A percentile compares a stretch with the other conserved stretches of the same genome.
phyloP scores from a whole-genome alignment of 805 yeast genomes.

The Saccharomycopsis fodiens region DNA sequence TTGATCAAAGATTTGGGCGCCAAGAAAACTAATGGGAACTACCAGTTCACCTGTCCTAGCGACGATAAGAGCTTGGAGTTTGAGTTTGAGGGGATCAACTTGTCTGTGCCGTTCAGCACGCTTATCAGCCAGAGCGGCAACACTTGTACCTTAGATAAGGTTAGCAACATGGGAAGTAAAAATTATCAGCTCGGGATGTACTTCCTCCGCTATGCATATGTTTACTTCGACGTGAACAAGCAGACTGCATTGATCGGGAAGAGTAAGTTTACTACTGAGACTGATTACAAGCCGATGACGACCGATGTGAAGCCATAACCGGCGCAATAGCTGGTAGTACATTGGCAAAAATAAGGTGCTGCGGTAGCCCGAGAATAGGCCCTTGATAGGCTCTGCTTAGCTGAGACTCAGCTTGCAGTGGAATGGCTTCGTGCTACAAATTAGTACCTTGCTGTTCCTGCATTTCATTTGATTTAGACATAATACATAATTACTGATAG shows the following conservation, averaged over 20 bases:
- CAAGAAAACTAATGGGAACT: neutral
- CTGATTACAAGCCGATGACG: neutral
- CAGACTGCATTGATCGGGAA: conserved; percentile 2
- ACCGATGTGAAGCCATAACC: neutral
- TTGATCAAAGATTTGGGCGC: conserved; percentile 4
- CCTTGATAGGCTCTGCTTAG: too few relatives aligned
- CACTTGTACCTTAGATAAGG: neutral
- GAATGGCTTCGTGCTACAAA: too few relatives aligned
- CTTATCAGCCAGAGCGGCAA: neutral
- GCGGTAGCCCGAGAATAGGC: too few relatives aligned
- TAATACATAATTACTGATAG: too few relatives aligned
- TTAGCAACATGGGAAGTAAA: neutral
- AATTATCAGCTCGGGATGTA: conserved; percentile 5
- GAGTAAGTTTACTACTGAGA: neutral
- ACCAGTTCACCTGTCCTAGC: conserved; percentile 1
- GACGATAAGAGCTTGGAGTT: neutral
- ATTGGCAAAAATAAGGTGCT: too few relatives aligned
- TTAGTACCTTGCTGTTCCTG: neutral
- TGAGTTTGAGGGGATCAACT: neutral
- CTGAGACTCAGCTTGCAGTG: too few relatives aligned
- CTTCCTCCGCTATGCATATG: conserved; percentile 8
- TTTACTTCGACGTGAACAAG: conserved; percentile 2
- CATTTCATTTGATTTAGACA: too few relatives aligned
- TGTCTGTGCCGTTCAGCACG: neutral
- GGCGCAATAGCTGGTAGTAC: too few relatives aligned